Percentiles rank a stretch among this genome's conserved stretches.
Conservation (phyloP, 2,329 filamentous ascomycete species). For the Nakataea oryzae region DNA sequence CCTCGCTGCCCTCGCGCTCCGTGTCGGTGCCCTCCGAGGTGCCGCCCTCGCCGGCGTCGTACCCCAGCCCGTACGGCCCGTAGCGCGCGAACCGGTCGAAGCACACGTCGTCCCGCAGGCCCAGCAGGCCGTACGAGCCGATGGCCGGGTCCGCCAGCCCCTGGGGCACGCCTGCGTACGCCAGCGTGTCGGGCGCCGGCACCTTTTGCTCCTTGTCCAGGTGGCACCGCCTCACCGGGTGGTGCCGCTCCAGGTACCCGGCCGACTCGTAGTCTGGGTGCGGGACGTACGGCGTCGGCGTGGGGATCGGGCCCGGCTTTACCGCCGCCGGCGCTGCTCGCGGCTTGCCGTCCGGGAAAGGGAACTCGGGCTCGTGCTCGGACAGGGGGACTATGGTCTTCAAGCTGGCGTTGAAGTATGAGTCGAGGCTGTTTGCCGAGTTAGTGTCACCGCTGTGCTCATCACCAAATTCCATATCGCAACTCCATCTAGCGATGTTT, state of each 20-base stretch:
- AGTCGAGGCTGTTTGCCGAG: conserved; percentile 49
- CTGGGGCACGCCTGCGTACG: conserved; percentile 38
- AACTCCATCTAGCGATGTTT: no score
- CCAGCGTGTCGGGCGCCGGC: conserved; percentile 52
- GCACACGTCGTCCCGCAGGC: conserved; percentile 67
- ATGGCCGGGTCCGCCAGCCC: conserved; percentile 70
- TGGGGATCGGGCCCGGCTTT: conserved; percentile 27
- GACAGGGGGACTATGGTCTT: conserved; percentile 54
- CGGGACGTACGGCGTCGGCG: conserved; percentile 49
- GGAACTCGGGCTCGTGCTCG: conserved; percentile 66
- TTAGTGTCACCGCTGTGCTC: neutral
- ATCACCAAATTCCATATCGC: no score
- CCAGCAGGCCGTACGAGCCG: conserved; percentile 66
- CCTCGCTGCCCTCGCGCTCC: conserved; percentile 56
- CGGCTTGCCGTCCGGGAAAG: conserved; percentile 29
- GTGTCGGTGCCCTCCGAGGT: conserved; percentile 60
- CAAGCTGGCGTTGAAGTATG: conserved; percentile 66
- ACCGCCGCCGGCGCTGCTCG: conserved; percentile 19
- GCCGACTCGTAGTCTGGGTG: conserved; percentile 54
- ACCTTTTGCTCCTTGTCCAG: conserved; percentile 49
- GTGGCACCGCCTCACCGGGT: conserved; percentile 49
- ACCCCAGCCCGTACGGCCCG: conserved; percentile 80
- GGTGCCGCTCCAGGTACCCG: conserved; percentile 41
- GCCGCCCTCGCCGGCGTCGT: conserved; percentile 62
- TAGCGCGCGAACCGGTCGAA: conserved; percentile 81